Percentiles rank a stretch among this genome's conserved stretches.
These are phyloP conservation scores for Lactarius vividus DNA, from an alignment of 768 basidiomycete species.

Conservation along the genomic window DNA sequence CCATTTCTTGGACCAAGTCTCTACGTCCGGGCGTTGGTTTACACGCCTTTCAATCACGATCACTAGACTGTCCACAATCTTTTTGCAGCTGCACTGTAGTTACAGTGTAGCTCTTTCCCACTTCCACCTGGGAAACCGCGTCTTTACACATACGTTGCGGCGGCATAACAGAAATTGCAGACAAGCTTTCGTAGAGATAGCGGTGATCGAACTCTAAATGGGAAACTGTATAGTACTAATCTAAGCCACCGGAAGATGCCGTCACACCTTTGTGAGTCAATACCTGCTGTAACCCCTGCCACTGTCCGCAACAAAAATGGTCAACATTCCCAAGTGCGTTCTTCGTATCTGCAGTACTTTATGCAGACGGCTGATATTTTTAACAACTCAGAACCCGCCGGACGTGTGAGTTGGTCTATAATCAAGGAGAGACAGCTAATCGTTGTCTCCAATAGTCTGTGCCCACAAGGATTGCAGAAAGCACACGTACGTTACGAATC, in stretches of 20 bases:
- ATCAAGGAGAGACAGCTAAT: conserved; percentile 23
- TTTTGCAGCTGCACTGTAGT: neutral
- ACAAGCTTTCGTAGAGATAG: no score
- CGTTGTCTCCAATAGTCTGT: conserved; percentile 57
- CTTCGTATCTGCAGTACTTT: neutral
- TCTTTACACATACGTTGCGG: no score
- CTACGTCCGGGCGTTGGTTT: neutral
- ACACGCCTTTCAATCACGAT: no score
- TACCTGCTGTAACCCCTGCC: neutral
- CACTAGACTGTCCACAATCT: no score
- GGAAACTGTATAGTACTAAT: conserved; percentile 18
- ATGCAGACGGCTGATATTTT: conserved; percentile 16
- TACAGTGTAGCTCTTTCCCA: neutral
- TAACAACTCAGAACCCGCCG: conserved; percentile 73
- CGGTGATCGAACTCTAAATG: conserved; percentile 15
- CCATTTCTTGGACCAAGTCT: neutral
- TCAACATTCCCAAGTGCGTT: conserved; percentile 92
- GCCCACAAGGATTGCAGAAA: conserved; percentile 96
- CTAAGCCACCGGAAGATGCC: conserved; percentile 12
- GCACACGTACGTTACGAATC: conserved; percentile 74
- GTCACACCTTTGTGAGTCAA: neutral
- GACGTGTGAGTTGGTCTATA: conserved; percentile 70
- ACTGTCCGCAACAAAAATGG: conserved; percentile 56
- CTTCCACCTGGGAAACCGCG: neutral
- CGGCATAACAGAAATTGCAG: no score